phyloP scores from a whole-genome alignment of 371 early-diverging fungal genomes.

The Cokeromyces recurvatus region DNA sequence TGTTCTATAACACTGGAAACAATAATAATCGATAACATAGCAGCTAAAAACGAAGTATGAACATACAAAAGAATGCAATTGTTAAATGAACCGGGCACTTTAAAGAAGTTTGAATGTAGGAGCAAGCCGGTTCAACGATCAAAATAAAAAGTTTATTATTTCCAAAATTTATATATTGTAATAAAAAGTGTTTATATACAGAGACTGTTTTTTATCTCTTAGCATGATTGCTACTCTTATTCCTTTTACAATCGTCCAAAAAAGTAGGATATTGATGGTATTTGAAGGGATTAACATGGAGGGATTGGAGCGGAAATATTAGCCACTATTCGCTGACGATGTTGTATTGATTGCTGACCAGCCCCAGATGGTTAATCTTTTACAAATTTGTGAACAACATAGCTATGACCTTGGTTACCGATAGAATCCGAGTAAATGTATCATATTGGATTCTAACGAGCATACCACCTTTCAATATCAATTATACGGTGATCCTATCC shows the following conservation, averaged over 20 bases:
- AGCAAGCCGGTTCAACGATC: conserved; percentile 1
- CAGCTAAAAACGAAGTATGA: neutral
- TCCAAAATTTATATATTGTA: conserved; percentile 4
- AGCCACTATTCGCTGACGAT: too few species aligned
- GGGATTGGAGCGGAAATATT: neutral
- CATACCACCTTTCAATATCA: too few species aligned
- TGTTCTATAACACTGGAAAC: conserved; percentile 14
- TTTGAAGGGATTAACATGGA: conserved; percentile 1
- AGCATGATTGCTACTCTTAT: too few species aligned
- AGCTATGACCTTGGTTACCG: too few species aligned
- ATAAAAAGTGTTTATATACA: conserved; percentile 1
- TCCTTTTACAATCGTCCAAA: neutral
- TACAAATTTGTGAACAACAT: too few species aligned
- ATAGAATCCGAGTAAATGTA: too few species aligned
- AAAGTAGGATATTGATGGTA: conserved; percentile 4
- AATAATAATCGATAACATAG: conserved; percentile 17
- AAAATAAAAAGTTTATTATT: too few species aligned
- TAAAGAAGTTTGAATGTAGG: conserved; percentile 16
- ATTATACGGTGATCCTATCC: too few species aligned
- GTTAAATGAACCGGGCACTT: conserved; percentile 15
- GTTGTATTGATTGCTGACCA: too few species aligned
- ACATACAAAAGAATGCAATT: conserved; percentile 5
- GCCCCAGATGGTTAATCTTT: too few species aligned
- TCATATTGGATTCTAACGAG: too few species aligned
- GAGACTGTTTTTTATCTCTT: too few species aligned